Evolutionary conservation across 1,284 basidiomycete genomes (phyloP), one percentile per base, ranked within the genome.

Genomic region (Malassezia pachydermatis): DNA sequence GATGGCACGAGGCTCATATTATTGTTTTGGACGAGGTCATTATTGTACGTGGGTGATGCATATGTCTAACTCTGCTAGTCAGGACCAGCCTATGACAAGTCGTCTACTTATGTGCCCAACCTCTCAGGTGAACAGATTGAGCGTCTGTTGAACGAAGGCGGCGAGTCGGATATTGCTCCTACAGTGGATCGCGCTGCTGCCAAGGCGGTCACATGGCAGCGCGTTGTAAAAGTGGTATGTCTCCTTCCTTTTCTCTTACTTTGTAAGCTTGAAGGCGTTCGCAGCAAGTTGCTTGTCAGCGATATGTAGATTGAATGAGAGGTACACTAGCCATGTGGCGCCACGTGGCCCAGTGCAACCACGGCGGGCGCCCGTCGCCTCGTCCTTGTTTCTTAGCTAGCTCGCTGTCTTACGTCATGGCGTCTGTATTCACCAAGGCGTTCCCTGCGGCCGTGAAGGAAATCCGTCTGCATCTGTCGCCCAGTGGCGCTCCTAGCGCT

Each of bases 21-120:
- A 67, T 71, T 33, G 67, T 71, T 23, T 56, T 71, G 55, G 68
- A 71, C 39, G 67, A 71, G 39, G 60, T 71, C 13, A 59, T 67
- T 33, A 58, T 71, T 20, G 60, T 61, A 41, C 51, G 59, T 59
- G n/a, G 22, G 4, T 9, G 4, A 5, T 7, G 16, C 19, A 22
- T 19, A 16, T 27, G 37, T 20, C 25, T 3, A 6, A 36, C n/a
- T 7, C 39, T 10, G 23, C 13, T 48, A 56, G 46, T 60, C 56
- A 3, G 59, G 58, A 3, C 65, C 65, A 8, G 42, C 45, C 19
- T 67, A 67, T 45, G 62, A 63, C 39, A 49, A 51, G 14, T 49
- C 54, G 10, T 59, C 63, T 6, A 64, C 65, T 13, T 56, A 63
- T 33, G 63, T 69, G 9, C 65, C 66, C 2, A 45, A 53, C 24